Conservation (phyloP, 1,139 yeast genomes). For the Kodamaea suecica region DNA sequence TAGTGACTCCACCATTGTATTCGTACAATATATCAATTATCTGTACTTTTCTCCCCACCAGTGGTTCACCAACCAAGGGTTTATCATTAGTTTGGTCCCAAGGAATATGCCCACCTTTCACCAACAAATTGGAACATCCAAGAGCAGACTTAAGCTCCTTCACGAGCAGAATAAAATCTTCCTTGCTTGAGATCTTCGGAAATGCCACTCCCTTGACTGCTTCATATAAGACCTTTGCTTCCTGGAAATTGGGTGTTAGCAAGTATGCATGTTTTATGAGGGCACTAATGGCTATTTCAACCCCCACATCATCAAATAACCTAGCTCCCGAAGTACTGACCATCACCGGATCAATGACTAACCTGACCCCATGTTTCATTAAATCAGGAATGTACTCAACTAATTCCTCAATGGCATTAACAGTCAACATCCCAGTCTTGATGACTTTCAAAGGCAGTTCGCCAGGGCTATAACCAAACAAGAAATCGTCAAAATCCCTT, state of each 20-base stretch:
- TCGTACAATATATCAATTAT: constrained; percentile 60
- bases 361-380: constrained; percentile 26
- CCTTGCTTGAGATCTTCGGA: constrained; percentile 18
- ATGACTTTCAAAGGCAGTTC: constrained; percentile 51
- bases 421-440: constrained; percentile 79
- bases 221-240: constrained; percentile 48
- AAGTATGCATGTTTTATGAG: constrained; percentile 56
- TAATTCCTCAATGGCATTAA: constrained; percentile 53
- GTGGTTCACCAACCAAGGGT: constrained; percentile 18
- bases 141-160: constrained; percentile 37
- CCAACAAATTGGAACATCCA: constrained; percentile 53
- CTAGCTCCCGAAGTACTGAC: constrained; percentile 73
- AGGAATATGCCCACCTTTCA: constrained; percentile 83
- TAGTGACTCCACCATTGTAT: constrained; percentile 34
- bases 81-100: constrained; percentile 30
- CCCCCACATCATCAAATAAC: constrained; percentile 45
- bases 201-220: constrained; percentile 15
- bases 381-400: constrained; percentile 30
- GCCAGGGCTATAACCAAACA: constrained; percentile 26
- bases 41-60: constrained; percentile 11
- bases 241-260: constrained; percentile 74
- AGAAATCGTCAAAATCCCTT: constrained; percentile 61
- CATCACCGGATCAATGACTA: constrained; percentile 82
- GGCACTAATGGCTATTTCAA: constrained; percentile 36
- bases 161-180: constrained; percentile 43